phyloP scores from a whole-genome alignment of 192 early-diverging fungal species.

The Radiomyces spectabilis region DNA sequence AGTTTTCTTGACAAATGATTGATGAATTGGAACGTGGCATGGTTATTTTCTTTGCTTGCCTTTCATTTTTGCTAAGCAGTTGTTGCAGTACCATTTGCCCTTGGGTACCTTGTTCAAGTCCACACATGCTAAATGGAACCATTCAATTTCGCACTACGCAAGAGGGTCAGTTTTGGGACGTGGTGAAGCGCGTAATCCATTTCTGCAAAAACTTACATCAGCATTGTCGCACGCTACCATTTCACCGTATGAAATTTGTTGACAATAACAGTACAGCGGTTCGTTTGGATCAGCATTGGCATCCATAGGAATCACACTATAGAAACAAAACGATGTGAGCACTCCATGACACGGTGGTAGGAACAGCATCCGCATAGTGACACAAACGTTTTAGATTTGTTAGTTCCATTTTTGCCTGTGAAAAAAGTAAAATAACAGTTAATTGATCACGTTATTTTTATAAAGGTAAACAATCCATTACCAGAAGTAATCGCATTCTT shows the following conservation, averaged over 20 bases:
- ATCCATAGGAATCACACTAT: conserved; percentile 27
- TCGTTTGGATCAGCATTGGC: conserved; percentile 94
- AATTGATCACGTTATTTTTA: too few relatives aligned
- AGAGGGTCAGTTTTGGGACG: background rate
- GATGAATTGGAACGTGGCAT: too few relatives aligned
- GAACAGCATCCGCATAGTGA: too few relatives aligned
- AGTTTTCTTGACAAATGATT: too few relatives aligned
- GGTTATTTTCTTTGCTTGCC: conserved; percentile 27
- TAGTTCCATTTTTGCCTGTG: too few relatives aligned
- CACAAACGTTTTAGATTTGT: too few relatives aligned
- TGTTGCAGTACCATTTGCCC: conserved; percentile 93
- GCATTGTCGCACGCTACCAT: conserved; percentile 96
- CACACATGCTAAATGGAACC: conserved; percentile 96
- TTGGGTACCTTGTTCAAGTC: conserved; percentile 81
- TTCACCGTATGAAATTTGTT: conserved; percentile 92
- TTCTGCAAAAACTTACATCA: conserved; percentile 47
- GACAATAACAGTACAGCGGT: conserved; percentile 93
- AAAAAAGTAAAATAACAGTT: too few relatives aligned
- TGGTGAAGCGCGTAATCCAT: background rate
- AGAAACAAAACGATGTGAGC: background rate
- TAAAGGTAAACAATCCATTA: too few relatives aligned
- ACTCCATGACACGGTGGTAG: too few relatives aligned
- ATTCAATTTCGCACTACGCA: conserved; percentile 83
- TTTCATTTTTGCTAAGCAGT: conserved; percentile 60
- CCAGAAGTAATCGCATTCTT: too few relatives aligned